Evolutionary conservation across 139 green algal species (phyloP).

Genomic region (Yamagishiella unicocca): DNA sequence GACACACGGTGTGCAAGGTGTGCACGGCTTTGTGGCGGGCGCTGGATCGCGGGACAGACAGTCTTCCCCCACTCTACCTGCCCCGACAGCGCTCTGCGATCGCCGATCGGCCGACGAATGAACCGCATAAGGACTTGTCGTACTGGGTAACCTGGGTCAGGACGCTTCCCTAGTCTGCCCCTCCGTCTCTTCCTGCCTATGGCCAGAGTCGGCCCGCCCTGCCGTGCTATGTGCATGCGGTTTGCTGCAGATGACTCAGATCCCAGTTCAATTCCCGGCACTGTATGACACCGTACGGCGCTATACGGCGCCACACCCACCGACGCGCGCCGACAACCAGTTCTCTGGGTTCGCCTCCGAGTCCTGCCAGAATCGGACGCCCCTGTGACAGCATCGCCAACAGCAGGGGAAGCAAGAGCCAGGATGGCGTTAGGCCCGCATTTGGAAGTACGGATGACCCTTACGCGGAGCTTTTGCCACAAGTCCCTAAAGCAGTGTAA

Average conservation of each 20-base stretch:
- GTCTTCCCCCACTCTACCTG: background rate
- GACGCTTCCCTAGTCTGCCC: no score
- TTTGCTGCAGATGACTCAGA: background rate
- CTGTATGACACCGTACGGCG: background rate
- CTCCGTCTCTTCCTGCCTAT: no score
- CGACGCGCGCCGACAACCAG: conserved; percentile 1
- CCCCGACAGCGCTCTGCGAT: background rate
- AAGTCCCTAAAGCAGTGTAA: background rate
- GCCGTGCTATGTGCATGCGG: background rate
- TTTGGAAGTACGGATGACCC: no score
- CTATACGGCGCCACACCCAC: background rate
- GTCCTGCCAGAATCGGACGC: conserved; percentile 12
- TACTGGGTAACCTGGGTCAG: background rate
- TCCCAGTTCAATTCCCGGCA: background rate
- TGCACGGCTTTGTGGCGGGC: background rate
- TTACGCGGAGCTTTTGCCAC: no score
- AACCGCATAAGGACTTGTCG: background rate
- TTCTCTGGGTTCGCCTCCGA: background rate
- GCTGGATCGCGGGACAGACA: background rate
- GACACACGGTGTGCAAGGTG: background rate
- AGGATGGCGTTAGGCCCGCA: background rate
- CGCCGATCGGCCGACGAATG: no score
- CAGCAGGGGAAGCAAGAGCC: background rate
- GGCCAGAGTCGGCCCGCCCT: no score
- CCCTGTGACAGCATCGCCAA: background rate